Evolutionary conservation across 306 rosid genomes (phyloP).

Genomic region (Astragalus membranaceus): DNA sequence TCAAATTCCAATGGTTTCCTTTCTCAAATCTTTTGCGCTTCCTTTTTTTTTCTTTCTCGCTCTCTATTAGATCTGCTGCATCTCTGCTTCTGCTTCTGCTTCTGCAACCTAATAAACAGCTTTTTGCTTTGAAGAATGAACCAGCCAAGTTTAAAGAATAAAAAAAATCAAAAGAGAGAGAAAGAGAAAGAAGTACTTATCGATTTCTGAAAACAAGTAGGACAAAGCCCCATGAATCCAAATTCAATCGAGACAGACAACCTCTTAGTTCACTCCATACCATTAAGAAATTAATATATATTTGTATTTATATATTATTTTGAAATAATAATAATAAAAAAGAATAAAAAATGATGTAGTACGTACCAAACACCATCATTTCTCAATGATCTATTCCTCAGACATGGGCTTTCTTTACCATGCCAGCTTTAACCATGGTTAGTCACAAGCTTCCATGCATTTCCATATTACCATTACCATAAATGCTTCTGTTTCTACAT

Average conservation of each 20-base stretch:
- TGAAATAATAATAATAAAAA: neutral
- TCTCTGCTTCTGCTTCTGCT: conserved; percentile 47
- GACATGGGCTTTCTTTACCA: conserved; percentile 39
- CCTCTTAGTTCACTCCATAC: conserved; percentile 25
- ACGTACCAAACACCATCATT: conserved; percentile 77
- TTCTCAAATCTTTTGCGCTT: conserved; percentile 55
- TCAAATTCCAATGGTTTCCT: conserved; percentile 66
- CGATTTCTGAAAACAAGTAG: conserved; percentile 72
- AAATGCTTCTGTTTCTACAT: conserved; percentile 38
- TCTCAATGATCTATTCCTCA: conserved; percentile 73
- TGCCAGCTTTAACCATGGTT: conserved; percentile 53
- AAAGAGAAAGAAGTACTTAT: conserved; percentile 25
- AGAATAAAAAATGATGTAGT: conserved; percentile 22
- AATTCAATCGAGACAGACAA: conserved; percentile 50
- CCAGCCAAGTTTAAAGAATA: conserved; percentile 43
- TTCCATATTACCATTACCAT: conserved; percentile 26
- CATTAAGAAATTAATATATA: neutral
- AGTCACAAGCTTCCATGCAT: conserved; percentile 44
- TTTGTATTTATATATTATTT: neutral
- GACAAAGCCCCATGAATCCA: conserved; percentile 61
- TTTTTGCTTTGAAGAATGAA: conserved; percentile 86
- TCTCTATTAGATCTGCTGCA: conserved; percentile 68
- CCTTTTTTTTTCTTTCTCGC: conserved; percentile 42
- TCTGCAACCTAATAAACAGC: conserved; percentile 81
- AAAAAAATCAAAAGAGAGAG: conserved; percentile 20